Percentiles rank a stretch among this genome's conserved stretches.
Conservation (phyloP, 371 early-diverging fungal genomes). For the Mucor saturninus region DNA sequence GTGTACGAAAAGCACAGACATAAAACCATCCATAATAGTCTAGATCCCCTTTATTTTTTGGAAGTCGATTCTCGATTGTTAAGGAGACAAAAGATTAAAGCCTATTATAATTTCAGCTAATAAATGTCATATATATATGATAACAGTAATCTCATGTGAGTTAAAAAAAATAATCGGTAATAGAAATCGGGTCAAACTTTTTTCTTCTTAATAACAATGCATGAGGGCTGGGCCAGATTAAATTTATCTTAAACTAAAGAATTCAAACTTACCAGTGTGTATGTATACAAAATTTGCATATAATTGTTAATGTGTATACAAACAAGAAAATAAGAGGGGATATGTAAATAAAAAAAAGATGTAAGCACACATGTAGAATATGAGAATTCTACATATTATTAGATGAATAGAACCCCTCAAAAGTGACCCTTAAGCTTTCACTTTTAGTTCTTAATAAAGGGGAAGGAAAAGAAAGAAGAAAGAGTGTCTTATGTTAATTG, state of each 20-base stretch:
- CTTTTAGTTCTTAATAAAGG: not conserved
- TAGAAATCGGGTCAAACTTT: slow-evolving; percentile 1
- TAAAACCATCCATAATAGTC: slow-evolving; percentile 11
- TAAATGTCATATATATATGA: slow-evolving; percentile 7
- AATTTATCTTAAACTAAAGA: slow-evolving; percentile 6
- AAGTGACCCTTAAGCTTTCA: slow-evolving; percentile 1
- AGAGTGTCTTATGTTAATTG: too few relatives aligned
- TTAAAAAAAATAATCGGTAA: slow-evolving; percentile 3
- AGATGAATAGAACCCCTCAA: slow-evolving; percentile 3
- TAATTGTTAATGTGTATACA: not conserved
- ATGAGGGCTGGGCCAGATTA: slow-evolving; percentile 10
- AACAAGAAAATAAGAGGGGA: slow-evolving; percentile 3
- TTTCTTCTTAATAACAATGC: slow-evolving; percentile 7
- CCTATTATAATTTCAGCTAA: not conserved
- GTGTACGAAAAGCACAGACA: slow-evolving; percentile 10
- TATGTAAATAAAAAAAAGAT: not conserved
- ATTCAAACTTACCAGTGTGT: not conserved
- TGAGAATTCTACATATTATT: slow-evolving; percentile 7
- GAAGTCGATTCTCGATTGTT: slow-evolving; percentile 5
- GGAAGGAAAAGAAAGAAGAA: not conserved
- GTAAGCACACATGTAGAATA: slow-evolving; percentile 4
- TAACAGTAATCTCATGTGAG: slow-evolving; percentile 7
- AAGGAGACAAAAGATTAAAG: slow-evolving; percentile 5
- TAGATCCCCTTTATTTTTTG: slow-evolving; percentile 16
- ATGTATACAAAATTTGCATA: not conserved